Conservation (phyloP, 2,329 filamentous ascomycete genomes). For the Aspergillus arachidicola region DNA sequence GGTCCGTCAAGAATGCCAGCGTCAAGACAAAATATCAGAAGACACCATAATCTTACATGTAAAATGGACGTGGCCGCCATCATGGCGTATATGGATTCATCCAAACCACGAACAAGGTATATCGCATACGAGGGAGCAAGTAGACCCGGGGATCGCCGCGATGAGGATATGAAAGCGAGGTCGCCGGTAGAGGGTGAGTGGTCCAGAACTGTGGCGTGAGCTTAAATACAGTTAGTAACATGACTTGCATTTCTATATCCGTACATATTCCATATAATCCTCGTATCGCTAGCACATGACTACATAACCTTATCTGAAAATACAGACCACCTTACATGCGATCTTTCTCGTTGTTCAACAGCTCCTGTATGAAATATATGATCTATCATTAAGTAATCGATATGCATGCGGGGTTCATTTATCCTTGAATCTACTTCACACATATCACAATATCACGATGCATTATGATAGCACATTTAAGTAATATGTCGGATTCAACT, state of each 20-base stretch:
- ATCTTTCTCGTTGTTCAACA: too few species aligned
- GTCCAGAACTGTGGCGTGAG: background rate
- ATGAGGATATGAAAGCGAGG: background rate
- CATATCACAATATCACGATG: too few species aligned
- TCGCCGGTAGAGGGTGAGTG: background rate
- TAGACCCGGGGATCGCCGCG: background rate
- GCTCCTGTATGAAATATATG: too few species aligned
- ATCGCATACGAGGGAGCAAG: background rate
- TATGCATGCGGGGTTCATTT: too few species aligned
- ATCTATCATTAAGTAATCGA: too few species aligned
- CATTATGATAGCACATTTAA: too few species aligned
- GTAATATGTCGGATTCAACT: too few species aligned
- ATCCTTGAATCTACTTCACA: too few species aligned
- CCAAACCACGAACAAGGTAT: background rate
- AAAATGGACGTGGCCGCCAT: background rate
- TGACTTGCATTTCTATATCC: background rate
- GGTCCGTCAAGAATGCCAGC: background rate
- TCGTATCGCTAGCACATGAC: too few species aligned
- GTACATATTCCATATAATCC: background rate
- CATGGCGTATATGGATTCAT: background rate
- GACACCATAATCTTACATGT: background rate
- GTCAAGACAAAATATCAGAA: background rate
- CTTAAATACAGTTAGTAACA: background rate
- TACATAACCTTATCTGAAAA: too few species aligned
- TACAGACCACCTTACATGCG: too few species aligned